phyloP scores from a whole-genome alignment of 306 rosid species.

The Cucurbita ficifolia region DNA sequence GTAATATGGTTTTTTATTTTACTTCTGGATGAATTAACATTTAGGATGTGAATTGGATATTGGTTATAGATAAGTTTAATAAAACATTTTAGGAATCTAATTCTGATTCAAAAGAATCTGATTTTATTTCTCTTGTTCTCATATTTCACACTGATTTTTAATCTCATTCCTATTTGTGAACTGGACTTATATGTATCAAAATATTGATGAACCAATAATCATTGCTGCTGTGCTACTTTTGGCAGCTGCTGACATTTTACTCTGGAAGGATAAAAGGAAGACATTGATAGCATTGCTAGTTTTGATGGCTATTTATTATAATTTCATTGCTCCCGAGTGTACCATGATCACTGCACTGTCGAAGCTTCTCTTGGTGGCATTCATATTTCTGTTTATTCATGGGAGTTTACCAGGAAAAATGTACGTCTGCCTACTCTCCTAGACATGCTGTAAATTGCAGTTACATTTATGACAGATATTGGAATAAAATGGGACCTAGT shows the following conservation, averaged over 20 bases:
- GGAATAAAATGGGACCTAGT: not conserved
- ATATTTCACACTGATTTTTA: not conserved
- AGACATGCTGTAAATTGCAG: not conserved
- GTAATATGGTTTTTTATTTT: not conserved
- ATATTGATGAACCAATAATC: not conserved
- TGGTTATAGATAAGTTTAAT: not conserved
- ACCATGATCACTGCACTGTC: slow-evolving; percentile 57
- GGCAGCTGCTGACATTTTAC: slow-evolving; percentile 90
- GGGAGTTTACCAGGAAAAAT: slow-evolving; percentile 61
- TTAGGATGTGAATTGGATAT: not conserved
- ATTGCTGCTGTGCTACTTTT: slow-evolving; percentile 1
- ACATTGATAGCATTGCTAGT: slow-evolving; percentile 45
- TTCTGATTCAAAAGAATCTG: not conserved
- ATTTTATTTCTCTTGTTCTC: not conserved
- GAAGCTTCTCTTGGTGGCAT: slow-evolving; percentile 42
- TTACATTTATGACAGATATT: not conserved
- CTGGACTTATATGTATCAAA: not conserved
- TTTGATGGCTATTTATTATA: slow-evolving; percentile 59
- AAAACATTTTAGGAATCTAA: not conserved
- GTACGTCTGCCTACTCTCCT: slow-evolving; percentile 26
- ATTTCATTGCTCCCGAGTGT: slow-evolving; percentile 56
- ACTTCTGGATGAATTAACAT: not conserved
- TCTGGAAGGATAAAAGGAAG: slow-evolving; percentile 81
- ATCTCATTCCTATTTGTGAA: not conserved
- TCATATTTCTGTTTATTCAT: slow-evolving; percentile 39